These are phyloP conservation scores for Novymonas esmeraldas DNA, from an alignment of 208 protist genomes.

Conservation along the genomic window DNA sequence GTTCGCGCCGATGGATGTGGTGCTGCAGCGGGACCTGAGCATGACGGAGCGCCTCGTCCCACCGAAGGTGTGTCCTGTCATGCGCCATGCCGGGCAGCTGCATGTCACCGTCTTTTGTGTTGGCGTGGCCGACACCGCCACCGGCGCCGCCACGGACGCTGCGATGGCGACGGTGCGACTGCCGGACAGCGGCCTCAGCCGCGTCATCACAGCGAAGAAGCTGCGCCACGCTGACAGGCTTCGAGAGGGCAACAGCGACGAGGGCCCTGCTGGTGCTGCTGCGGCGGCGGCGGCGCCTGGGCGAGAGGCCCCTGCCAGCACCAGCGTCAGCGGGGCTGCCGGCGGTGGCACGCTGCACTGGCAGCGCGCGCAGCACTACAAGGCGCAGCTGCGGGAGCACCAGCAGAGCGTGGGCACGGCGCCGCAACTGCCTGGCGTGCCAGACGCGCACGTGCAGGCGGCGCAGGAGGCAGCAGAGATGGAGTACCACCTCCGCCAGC, in stretches of 20 bases:
- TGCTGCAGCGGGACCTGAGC: slow-evolving; percentile 74
- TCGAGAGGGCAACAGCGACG: background rate
- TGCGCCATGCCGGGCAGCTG: slow-evolving; percentile 80
- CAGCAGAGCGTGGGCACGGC: slow-evolving; percentile 21
- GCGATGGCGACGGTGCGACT: slow-evolving; percentile 16
- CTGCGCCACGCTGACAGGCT: slow-evolving; percentile 62
- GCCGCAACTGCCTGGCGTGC: slow-evolving; percentile 51
- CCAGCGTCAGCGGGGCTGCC: background rate
- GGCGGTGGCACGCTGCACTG: slow-evolving; percentile 44
- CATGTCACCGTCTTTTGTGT: slow-evolving; percentile 88
- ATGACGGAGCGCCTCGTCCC: slow-evolving; percentile 75
- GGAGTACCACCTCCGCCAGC: slow-evolving; percentile 77
- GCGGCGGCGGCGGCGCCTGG: background rate
- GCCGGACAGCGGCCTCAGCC: slow-evolving; percentile 13
- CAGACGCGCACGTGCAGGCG: slow-evolving; percentile 48
- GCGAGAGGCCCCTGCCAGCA: background rate
- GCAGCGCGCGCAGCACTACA: slow-evolving; percentile 71
- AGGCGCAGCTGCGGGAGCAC: slow-evolving; percentile 36
- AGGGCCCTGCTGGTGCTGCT: background rate
- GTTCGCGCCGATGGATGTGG: slow-evolving; percentile 63
- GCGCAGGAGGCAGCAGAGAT: slow-evolving; percentile 50
- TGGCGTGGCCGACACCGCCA: slow-evolving; percentile 29
- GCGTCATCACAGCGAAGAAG: slow-evolving; percentile 75
- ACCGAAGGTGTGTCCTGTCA: slow-evolving; percentile 64
- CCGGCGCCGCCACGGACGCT: background rate